Evolutionary conservation across 192 early-diverging fungal species (phyloP).

Genomic region (Backusella circina): DNA sequence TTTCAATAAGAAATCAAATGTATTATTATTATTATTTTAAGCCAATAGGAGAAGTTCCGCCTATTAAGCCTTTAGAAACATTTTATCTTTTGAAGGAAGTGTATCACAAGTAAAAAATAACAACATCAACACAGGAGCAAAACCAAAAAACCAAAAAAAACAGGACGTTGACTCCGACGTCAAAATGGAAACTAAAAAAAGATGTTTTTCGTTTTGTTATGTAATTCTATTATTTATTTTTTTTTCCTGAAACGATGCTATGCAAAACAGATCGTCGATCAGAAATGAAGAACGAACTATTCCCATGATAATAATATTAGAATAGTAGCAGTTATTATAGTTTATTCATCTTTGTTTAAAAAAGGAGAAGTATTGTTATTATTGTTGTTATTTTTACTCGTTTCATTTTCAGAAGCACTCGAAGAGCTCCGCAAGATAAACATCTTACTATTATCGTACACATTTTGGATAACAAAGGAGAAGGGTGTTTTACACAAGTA

Average conservation of each 20-base stretch:
- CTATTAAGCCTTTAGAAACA: neutral
- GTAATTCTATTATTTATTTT: neutral
- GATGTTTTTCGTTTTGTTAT: neutral
- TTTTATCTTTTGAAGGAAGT: neutral
- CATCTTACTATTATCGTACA: neutral
- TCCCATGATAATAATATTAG: neutral
- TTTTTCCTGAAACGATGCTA: neutral
- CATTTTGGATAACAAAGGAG: neutral
- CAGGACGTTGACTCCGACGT: neutral
- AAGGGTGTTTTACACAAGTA: neutral
- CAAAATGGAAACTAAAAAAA: neutral
- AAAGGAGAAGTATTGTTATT: neutral
- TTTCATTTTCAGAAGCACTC: neutral
- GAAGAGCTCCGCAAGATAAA: neutral
- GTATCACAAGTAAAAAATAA: neutral
- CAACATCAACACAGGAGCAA: neutral
- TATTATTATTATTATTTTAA: too few species aligned
- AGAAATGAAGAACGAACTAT: constrained; percentile 1
- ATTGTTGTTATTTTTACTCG: neutral
- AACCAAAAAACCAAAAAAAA: neutral
- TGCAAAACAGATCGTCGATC: constrained; percentile 2
- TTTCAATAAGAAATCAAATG: neutral
- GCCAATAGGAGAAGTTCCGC: constrained; percentile 1
- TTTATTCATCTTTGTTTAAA: too few species aligned
- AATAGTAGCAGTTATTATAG: neutral